phyloP scores from a whole-genome alignment of 371 early-diverging fungal genomes.

The Blakeslea trispora region DNA sequence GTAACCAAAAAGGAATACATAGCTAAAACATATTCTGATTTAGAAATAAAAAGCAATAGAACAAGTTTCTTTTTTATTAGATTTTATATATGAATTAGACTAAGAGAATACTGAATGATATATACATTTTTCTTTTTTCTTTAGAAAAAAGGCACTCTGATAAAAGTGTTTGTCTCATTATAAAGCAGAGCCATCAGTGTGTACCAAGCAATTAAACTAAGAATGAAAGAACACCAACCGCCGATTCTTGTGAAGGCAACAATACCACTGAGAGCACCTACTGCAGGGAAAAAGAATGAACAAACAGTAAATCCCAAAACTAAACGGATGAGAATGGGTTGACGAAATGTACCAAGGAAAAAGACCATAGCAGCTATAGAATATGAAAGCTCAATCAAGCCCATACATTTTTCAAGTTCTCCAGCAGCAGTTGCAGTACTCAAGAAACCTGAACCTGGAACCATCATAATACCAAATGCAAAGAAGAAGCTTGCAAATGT shows the following conservation, averaged over 20 bases:
- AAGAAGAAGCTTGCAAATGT: constrained; percentile 41
- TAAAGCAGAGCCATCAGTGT: constrained; percentile 23
- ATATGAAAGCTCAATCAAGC: constrained; percentile 27
- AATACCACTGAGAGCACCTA: constrained; percentile 25
- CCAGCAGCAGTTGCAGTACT: constrained; percentile 18
- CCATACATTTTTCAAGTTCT: constrained; percentile 20
- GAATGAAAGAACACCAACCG: constrained; percentile 34
- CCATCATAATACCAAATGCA: constrained; percentile 38
- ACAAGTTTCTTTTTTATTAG: background rate
- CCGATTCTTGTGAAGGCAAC: constrained; percentile 20
- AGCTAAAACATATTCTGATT: too few relatives aligned
- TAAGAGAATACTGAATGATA: constrained; percentile 1
- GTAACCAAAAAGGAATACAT: too few relatives aligned
- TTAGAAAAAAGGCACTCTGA: constrained; percentile 29
- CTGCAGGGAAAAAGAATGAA: constrained; percentile 28
- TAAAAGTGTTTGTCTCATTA: constrained; percentile 24
- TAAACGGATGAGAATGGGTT: constrained; percentile 27
- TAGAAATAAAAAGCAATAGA: too few relatives aligned
- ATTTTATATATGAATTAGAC: background rate
- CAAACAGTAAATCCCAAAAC: constrained; percentile 27
- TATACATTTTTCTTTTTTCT: background rate
- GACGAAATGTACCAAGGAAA: constrained; percentile 35
- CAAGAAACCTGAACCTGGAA: constrained; percentile 25
- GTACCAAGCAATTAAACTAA: constrained; percentile 32
- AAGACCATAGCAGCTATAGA: constrained; percentile 29